Base-by-base conservation (phyloP, 768 basidiomycete genomes). In the Coprinellus micaceus region DNA sequence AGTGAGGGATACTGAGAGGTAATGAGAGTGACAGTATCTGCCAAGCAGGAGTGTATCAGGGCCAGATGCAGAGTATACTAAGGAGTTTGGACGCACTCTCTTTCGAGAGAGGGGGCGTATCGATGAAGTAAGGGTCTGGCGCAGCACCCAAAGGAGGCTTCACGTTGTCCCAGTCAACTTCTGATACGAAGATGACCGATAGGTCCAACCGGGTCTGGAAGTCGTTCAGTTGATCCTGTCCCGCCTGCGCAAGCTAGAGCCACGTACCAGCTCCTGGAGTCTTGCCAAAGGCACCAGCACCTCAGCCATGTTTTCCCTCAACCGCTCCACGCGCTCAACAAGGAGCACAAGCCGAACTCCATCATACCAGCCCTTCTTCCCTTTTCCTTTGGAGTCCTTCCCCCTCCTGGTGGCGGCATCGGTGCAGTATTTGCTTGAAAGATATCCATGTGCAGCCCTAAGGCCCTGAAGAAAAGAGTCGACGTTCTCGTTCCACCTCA, bases 381-480 rank as follows among this genome's bases (percentile, higher is more conserved):
- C 68, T 43, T 73, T 77, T 3, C 62, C 61, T 25, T 46, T 46
- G 19, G 19, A 6, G 26, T 30, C 41, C 66, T 70, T 10, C 56
- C 63, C 28, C 12, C 28, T 3, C 10, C 36, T 11, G 13, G 4
- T 4, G 26, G 12, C 28, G 45, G 49, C 15, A 44, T 22, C 15
- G 15, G 40, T n/a, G 15, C 41, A 47, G 44, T 52, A 52, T 61
- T 66, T 39, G 37, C 52, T 40, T 22, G 60, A 52, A 17, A 77
- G 56, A 46, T 70, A 58, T 47, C 57, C 56, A 46, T 71, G 67
- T 10, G 77, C 58, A 52, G 77, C 71, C 37, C 75, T 69, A 52
- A 91, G 65, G 0, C 88, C 88, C 58, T 87, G 85, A n/a, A 89
- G 57, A 60, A 91, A 91, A 12, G 75, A 73, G 54, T 90, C 89